Evolutionary conservation across 2,329 filamentous ascomycete species (phyloP), one percentile per base, ranked within the genome.

Genomic region (Neonectria faginata): DNA sequence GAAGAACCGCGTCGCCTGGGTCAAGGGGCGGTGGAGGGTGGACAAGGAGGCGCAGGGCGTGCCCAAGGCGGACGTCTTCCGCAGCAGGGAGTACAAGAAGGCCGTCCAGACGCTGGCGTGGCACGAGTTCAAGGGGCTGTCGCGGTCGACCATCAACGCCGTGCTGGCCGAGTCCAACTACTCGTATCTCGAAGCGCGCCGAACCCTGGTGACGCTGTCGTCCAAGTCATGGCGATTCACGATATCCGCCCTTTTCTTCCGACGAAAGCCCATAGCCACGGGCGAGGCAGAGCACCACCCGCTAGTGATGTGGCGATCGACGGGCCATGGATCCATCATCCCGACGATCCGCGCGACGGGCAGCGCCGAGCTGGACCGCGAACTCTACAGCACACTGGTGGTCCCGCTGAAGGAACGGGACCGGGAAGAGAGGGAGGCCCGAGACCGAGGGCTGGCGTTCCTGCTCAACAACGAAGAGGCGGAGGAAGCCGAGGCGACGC

Each of bases 111-210:
- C 81, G n/a, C 81, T 92, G 25, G 86, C 92, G 25, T 90, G 88
- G 77, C 86, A 89, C 61, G 92, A 96, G 78, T 96, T 95, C 80
- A 90, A 89, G 72, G 90, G 89, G 20, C 80, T 95, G 45, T 89
- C 91, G 12, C 86, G 87, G 62, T 92, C 91, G 1, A 89, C 91
- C 3, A 91, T 95, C 78, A 88, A 90, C 74, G 92, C 90, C 9
- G 92, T 96, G 8, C 85, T 96, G 52, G 92, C 92, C 54, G 92
- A 96, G 77, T 88, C 86, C 74, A 96, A 96, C 79, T 89, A 92
- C 78, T 91, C 90, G 9, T 96, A 95, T 73, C 88, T 91, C 22
- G 86, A 90, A 31, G 89, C 91, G 12, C 86, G 92, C 39, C 87
- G 86, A 16, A 92, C 90, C 2, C 85, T 96, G 16, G 86, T 92